A percentile compares a stretch with the other conserved stretches of the same genome.
Conservation (phyloP, 805 yeast genomes). For the Alloascoidea africana region DNA sequence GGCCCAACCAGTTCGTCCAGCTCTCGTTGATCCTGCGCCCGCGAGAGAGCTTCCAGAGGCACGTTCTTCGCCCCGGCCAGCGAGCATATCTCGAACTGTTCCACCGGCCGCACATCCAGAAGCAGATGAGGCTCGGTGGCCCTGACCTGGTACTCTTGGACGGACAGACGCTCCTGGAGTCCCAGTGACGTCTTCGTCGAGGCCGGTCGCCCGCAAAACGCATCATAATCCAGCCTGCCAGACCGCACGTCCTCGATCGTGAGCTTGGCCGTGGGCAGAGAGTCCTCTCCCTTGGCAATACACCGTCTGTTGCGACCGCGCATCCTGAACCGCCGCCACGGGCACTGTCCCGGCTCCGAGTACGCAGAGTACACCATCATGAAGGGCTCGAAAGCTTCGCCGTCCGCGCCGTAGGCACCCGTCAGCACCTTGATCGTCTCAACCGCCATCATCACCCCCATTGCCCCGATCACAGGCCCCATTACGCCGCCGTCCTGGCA, state of each 20-base stretch:
- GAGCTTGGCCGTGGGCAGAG: conserved; percentile 29
- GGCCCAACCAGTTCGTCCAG: conserved; percentile 8
- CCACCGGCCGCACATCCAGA: conserved; percentile 70
- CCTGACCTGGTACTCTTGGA: conserved; percentile 18
- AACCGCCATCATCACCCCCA: conserved; percentile 80
- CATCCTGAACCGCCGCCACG: conserved; percentile 65
- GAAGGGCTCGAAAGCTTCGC: conserved; percentile 47
- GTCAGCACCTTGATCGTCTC: conserved; percentile 70
- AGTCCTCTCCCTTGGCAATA: conserved; percentile 40
- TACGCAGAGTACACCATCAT: conserved; percentile 54
- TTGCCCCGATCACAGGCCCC: conserved; percentile 91
- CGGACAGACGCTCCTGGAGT: conserved; percentile 28
- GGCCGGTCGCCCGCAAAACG: conserved; percentile 53
- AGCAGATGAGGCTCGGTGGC: conserved; percentile 16
- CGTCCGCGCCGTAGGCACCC: conserved; percentile 26
- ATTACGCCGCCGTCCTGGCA: conserved; percentile 91
- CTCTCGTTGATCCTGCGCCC: conserved; percentile 4
- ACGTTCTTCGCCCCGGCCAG: conserved; percentile 46
- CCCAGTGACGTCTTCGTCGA: neutral
- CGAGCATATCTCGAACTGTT: conserved; percentile 56
- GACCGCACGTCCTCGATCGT: conserved; percentile 28
- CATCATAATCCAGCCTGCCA: conserved; percentile 43
- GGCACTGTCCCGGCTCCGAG: conserved; percentile 32
- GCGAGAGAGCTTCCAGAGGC: conserved; percentile 25
- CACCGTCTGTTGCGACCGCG: conserved; percentile 50